A percentile compares a stretch with the other conserved stretches of the same genome.
Conservation (phyloP, 2,329 filamentous ascomycete genomes). For the Colletotrichum brevisporum region DNA sequence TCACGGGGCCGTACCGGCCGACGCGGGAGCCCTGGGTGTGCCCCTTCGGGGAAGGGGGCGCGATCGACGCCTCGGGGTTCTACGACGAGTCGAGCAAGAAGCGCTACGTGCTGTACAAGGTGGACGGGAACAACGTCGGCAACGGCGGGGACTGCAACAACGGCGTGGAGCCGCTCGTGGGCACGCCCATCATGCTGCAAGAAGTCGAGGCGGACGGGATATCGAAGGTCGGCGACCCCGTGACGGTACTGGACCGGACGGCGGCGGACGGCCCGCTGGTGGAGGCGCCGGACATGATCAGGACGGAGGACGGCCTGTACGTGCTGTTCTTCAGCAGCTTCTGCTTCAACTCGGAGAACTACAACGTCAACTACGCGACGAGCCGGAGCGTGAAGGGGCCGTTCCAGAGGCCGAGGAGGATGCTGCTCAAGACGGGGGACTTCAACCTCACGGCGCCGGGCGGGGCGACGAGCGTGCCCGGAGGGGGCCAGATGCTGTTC, state of each 20-base stretch:
- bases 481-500: conserved; percentile 50
- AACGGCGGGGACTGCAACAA: conserved; percentile 62
- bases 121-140: conserved; percentile 72
- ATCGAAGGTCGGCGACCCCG: conserved; percentile 64
- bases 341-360: conserved; percentile 67
- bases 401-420: conserved; percentile 50
- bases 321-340: conserved; percentile 75
- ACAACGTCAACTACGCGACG: conserved; percentile 74
- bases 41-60: conserved; percentile 66
- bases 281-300: conserved; percentile 71
- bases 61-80: conserved; percentile 75
- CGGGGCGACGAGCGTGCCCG: conserved; percentile 53
- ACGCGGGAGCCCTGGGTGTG: conserved; percentile 65
- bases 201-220: conserved; percentile 64
- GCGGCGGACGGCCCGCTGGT: conserved; percentile 67
- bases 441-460: conserved; percentile 57
- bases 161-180: conserved; percentile 53
- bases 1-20: conserved; percentile 68
- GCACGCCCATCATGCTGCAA: conserved; percentile 72
- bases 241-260: conserved; percentile 61
- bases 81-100: conserved; percentile 64
- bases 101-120: conserved; percentile 75
- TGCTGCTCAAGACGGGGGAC: conserved; percentile 54
- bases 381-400: conserved; percentile 54
- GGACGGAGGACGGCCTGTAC: conserved; percentile 63